phyloP scores from a whole-genome alignment of 495 filamentous ascomycete genomes.

The Eremomyces bilateralis region DNA sequence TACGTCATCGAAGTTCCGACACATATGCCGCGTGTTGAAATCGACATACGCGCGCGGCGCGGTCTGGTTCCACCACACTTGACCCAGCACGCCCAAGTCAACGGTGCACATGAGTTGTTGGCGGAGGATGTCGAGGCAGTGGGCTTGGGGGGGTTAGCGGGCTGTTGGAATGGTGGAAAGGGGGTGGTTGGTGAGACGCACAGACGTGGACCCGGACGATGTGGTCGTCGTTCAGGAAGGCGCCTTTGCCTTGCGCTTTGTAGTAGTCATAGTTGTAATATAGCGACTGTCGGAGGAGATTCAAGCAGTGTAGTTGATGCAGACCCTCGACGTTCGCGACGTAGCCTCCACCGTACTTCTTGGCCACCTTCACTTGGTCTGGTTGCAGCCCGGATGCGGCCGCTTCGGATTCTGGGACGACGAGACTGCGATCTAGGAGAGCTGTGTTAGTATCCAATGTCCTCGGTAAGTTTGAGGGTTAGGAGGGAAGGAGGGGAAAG shows the following conservation, averaged over 20 bases:
- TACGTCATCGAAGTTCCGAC: conserved; percentile 32
- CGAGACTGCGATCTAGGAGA: conserved; percentile 21
- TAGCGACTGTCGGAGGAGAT: conserved; percentile 31
- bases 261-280: conserved; percentile 39
- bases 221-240: conserved; percentile 27
- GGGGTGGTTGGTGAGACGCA: conserved; percentile 8
- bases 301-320: conserved; percentile 36
- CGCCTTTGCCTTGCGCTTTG: conserved; percentile 21
- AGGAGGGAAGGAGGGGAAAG: neutral
- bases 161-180: neutral
- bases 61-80: conserved; percentile 27
- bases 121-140: conserved; percentile 33
- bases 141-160: conserved; percentile 13
- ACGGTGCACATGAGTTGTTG: conserved; percentile 34
- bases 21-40: conserved; percentile 32
- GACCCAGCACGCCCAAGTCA: conserved; percentile 29
- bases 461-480: neutral
- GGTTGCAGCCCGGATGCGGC: conserved; percentile 22
- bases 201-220: conserved; percentile 29
- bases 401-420: no score
- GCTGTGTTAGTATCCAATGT: neutral
- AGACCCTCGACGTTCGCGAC: conserved; percentile 33
- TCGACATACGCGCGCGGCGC: conserved; percentile 27
- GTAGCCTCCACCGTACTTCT: conserved; percentile 31
- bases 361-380: conserved; percentile 28